Percentiles rank a stretch among this genome's conserved stretches.
These are phyloP conservation scores for Phoma sp. DNA, from an alignment of 2,329 filamentous ascomycete genomes.

Conservation along the genomic window DNA sequence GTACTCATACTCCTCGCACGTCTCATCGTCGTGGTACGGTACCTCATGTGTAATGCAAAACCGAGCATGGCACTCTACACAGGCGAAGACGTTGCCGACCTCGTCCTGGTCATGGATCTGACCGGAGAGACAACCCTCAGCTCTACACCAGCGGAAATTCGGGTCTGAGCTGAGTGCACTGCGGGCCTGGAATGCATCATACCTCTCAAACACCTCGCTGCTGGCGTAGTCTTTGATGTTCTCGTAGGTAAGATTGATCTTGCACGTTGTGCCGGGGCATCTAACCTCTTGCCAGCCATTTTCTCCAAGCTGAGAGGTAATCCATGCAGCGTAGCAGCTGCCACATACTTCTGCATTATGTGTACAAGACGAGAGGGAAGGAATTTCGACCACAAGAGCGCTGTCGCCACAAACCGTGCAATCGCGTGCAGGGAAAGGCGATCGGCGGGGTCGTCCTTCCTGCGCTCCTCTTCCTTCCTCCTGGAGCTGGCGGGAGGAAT, in stretches of 20 bases:
- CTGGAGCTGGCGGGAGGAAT: slow-evolving; percentile 10
- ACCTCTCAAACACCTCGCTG: slow-evolving; percentile 27
- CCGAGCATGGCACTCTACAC: slow-evolving; percentile 45
- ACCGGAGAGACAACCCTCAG: slow-evolving; percentile 58
- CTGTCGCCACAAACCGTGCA: slow-evolving; percentile 35
- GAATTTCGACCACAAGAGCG: slow-evolving; percentile 23
- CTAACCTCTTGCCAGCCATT: slow-evolving; percentile 57
- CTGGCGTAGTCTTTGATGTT: slow-evolving; percentile 50
- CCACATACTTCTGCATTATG: slow-evolving; percentile 47
- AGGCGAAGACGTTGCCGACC: slow-evolving; percentile 56
- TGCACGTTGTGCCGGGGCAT: slow-evolving; percentile 60
- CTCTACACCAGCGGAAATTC: slow-evolving; percentile 64
- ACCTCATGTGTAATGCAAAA: slow-evolving; percentile 49
- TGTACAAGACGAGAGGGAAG: slow-evolving; percentile 38
- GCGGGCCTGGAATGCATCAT: slow-evolving; percentile 55
- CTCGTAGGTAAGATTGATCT: slow-evolving; percentile 52
- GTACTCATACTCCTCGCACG: slow-evolving; percentile 50
- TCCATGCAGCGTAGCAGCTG: slow-evolving; percentile 50
- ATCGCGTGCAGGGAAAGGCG: slow-evolving; percentile 10
- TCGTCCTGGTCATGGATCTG: slow-evolving; percentile 61
- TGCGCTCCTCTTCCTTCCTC: background rate
- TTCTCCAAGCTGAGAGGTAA: slow-evolving; percentile 45
- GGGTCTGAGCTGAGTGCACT: slow-evolving; percentile 53
- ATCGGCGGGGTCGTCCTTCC: background rate
- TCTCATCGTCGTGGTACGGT: slow-evolving; percentile 52